Evolutionary conservation across 768 basidiomycete genomes (phyloP), one percentile per base, ranked within the genome.

Genomic region (Boletus tomentosulus): DNA sequence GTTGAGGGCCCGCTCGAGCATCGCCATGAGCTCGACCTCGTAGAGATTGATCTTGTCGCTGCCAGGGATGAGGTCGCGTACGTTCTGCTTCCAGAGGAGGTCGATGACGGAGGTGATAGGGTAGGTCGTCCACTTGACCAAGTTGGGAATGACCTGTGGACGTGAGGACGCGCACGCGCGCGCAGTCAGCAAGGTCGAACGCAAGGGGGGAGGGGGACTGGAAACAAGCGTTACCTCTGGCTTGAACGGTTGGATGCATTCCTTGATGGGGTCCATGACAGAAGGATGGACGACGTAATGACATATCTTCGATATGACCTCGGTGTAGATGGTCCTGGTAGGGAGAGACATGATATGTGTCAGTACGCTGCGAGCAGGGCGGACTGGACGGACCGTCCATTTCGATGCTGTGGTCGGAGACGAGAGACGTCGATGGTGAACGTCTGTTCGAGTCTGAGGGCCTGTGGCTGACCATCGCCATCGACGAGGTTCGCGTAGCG

Each of bases 61-160:
- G n/a, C 35, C 1, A 39, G 4, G 1, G 6, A 1, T 37, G 19
- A 19, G 19, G 19, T 19, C 19, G 19, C 19, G 19, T 19, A 19
- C 19, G 19, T 19, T 19, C 19, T 19, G 19, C 8, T 47, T 31
- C 44, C 56, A 57, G 0, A 57, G 3, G 1, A 28, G 2, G 11
- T 57, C 37, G 11, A 54, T 49, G 4, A 50, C 4, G 1, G 25
- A 15, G 1, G 48, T 50, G 13, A 57, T 3, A 0, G 56, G 56
- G 7, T 42, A 57, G 0, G 56, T 54, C 0, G 45, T 35, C 56
- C 52, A 54, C 7, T 54, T 57, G 6, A 57, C 2, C 0, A 57
- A 12, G 4, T 54, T 50, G 3, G 51, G 56, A 1, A 57, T 57
- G 15, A 57, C 52, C 52, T 57, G 19, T 16, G 6, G 27, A 41